These are phyloP conservation scores for Penicillium nordicum DNA, from an alignment of 2,329 filamentous ascomycete genomes.

Conservation along the genomic window DNA sequence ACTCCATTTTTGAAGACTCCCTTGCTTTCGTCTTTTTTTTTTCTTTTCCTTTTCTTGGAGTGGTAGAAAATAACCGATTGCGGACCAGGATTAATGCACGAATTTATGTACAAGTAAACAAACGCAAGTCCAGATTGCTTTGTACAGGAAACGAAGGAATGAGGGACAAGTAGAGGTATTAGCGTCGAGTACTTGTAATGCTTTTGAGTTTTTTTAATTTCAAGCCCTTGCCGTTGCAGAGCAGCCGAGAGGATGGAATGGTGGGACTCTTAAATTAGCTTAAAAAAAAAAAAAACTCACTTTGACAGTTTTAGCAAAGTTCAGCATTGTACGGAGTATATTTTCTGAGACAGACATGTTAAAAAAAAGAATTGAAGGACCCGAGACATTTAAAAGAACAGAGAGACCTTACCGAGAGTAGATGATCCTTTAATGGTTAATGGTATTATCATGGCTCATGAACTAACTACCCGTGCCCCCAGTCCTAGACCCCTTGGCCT, in stretches of 20 bases:
- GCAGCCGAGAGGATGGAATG: not conserved
- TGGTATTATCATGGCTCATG: not conserved
- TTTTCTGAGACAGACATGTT: not conserved
- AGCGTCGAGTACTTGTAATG: not conserved
- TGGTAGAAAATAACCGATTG: not conserved
- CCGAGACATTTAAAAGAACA: not conserved
- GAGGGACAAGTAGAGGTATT: not conserved
- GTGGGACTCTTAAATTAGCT: not conserved
- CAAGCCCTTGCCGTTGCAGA: not conserved
- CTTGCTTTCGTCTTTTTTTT: not conserved
- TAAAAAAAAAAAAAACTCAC: too few relatives aligned
- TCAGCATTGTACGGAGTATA: not conserved
- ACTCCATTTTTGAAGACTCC: conserved; percentile 21
- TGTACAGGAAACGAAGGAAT: not conserved
- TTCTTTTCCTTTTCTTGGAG: not conserved
- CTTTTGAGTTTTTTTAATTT: not conserved
- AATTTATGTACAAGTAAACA: conserved; percentile 6
- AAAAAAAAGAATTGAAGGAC: too few relatives aligned
- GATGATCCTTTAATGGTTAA: not conserved
- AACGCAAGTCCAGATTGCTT: not conserved
- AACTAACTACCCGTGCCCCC: not conserved
- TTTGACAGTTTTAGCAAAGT: not conserved
- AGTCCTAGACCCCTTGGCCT: not conserved
- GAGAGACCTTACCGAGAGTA: too few relatives aligned
- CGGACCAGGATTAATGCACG: not conserved